Percentiles rank a stretch among this genome's conserved stretches.
Conservation (phyloP, 148 eudicot genomes). For the Chenopodium quinoa region DNA sequence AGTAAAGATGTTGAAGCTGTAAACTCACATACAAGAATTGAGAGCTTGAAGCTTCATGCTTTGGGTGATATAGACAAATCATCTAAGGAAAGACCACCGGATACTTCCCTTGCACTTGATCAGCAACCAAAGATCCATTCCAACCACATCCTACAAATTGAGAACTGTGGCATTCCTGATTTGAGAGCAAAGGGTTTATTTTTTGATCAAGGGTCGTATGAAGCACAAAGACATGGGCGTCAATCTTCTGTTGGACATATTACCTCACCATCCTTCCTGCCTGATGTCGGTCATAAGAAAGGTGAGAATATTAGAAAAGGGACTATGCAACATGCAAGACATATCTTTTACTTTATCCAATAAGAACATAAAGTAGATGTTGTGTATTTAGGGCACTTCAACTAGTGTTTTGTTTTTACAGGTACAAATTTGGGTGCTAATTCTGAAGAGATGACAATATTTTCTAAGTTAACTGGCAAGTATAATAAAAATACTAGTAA, state of each 20-base stretch:
- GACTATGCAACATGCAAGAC: conserved; percentile 28
- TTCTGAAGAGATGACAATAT: conserved; percentile 21
- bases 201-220: conserved; percentile 24
- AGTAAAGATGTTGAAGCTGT: conserved; percentile 28
- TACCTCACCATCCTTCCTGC: conserved; percentile 16
- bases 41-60: conserved; percentile 33
- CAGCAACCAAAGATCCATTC: conserved; percentile 19
- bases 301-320: conserved; percentile 25
- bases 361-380: not conserved
- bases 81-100: conserved; percentile 20
- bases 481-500: conserved; percentile 23
- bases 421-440: conserved; percentile 31
- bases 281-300: conserved; percentile 28
- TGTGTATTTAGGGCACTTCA: not conserved
- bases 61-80: conserved; percentile 21
- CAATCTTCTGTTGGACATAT: conserved; percentile 10
- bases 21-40: conserved; percentile 31
- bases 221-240: conserved; percentile 28
- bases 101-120: conserved; percentile 30
- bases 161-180: conserved; percentile 10
- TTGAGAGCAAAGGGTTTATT: conserved; percentile 22
- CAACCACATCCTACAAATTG: conserved; percentile 20
- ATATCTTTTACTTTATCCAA: not conserved
- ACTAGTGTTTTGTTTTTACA: conserved; percentile 19
- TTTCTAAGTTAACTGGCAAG: conserved; percentile 23